phyloP scores from a whole-genome alignment of 331 rosid species.

The Prunus yedoensis region DNA sequence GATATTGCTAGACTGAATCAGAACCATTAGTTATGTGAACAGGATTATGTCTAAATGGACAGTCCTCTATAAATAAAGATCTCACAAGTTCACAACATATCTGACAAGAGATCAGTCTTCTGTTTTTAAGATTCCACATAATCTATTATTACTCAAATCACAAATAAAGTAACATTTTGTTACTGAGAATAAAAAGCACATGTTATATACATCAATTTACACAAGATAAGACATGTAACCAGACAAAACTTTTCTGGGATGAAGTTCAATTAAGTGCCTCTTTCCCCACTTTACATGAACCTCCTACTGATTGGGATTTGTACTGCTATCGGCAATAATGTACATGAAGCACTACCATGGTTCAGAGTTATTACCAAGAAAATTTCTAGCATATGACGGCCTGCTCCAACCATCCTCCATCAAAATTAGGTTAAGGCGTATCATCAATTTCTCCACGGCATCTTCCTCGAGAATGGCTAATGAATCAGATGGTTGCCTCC shows the following conservation, averaged over 20 bases:
- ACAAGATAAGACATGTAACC: not conserved
- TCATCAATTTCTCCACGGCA: constrained; percentile 65
- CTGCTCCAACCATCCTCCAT: constrained; percentile 81
- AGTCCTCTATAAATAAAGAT: too few relatives aligned
- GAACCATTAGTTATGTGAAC: too few relatives aligned
- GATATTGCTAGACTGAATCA: too few relatives aligned
- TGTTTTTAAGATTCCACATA: too few relatives aligned
- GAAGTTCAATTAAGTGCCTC: not conserved
- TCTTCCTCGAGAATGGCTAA: constrained; percentile 55
- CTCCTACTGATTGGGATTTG: constrained; percentile 1
- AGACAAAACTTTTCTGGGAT: not conserved
- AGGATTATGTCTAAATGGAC: too few relatives aligned
- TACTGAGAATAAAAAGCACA: not conserved
- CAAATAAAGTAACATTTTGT: too few relatives aligned
- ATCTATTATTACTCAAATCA: too few relatives aligned
- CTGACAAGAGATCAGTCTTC: too few relatives aligned
- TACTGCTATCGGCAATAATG: constrained; percentile 9
- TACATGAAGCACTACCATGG: constrained; percentile 61
- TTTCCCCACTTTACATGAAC: constrained; percentile 8
- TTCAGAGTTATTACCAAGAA: constrained; percentile 69
- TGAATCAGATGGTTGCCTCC: constrained; percentile 24
- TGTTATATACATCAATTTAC: not conserved
- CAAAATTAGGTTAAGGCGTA: constrained; percentile 51
- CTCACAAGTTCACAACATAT: too few relatives aligned
- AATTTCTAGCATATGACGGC: constrained; percentile 52